phyloP scores from a whole-genome alignment of 139 green algal species.

The Coccomyxa sp. region DNA sequence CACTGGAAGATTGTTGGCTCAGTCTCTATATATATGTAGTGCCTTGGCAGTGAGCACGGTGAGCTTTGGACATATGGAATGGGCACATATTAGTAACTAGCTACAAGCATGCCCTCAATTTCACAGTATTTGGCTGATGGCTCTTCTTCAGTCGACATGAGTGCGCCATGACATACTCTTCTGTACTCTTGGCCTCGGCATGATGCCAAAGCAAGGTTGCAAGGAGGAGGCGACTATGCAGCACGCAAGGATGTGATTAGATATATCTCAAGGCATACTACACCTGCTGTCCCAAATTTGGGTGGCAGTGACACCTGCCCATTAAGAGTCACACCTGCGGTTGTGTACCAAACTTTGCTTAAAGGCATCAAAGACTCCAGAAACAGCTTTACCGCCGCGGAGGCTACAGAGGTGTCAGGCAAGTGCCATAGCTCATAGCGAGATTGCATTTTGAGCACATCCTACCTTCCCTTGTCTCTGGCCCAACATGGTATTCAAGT shows the following conservation, averaged over 20 bases:
- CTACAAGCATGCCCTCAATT: neutral
- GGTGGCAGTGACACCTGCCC: neutral
- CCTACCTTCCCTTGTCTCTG: neutral
- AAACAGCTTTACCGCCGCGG: neutral
- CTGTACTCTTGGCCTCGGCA: neutral
- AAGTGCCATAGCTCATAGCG: neutral
- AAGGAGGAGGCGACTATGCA: too few relatives aligned
- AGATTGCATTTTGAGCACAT: neutral
- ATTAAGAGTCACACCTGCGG: neutral
- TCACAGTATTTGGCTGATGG: neutral
- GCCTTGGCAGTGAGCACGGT: too few relatives aligned
- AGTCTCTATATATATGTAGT: neutral
- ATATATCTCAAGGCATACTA: neutral
- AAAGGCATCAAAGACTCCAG: neutral
- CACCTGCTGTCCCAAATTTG: neutral
- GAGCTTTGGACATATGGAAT: neutral
- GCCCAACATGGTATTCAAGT: neutral
- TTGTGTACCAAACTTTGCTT: neutral
- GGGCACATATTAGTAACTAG: neutral
- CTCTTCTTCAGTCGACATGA: neutral
- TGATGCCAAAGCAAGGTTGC: neutral
- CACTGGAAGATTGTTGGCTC: neutral
- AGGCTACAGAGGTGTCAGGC: neutral
- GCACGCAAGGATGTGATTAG: neutral
- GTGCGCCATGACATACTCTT: neutral